Evolutionary conservation across 345 rosid genomes (phyloP), one percentile per base, ranked within the genome.

Genomic region (Theobroma cacao): DNA sequence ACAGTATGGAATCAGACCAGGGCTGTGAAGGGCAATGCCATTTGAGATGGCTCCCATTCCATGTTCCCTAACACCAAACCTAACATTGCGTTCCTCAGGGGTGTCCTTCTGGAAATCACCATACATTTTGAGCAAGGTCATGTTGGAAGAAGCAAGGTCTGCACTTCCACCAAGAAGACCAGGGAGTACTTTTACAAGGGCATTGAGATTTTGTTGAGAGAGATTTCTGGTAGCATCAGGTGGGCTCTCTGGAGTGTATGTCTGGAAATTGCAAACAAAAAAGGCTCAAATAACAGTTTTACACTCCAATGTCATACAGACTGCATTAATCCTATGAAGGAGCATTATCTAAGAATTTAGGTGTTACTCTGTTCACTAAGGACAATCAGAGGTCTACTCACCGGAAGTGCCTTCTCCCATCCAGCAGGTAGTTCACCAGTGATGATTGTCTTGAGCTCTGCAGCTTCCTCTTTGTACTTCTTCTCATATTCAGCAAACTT

Each of bases 121-220:
- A 33, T 81, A 93, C 83, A 86, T 90, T 86, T 95, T 95, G 74
- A 95, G 88, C 80, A 95, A 81, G 55, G 99, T 95, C 98, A 95
- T 93, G 87, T 95, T 95, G 84, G 99, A 95, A 64, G 99, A 95
- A 61, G 99, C 99, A 82, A 95, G 97, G 74, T 93, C 99, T 63
- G 99, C 98, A 86, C 98, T 95, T 62, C 99, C 99, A 78, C 99
- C 99, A 5, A 95, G 89, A 86, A 95, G 87, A 75, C 98, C 99
- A 2, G 98, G 99, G 52, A 93, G 84, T 71, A 90, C 93, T 75
- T 87, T 89, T 30, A 86, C 94, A 45, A 95, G 91, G 10, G 99
- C 94, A 81, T 95, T 95, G 26, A 95, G 92, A 78, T 89, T 86
- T 86, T 89, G 87, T 87, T 95, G 99, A 55, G 99, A 95, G 20